phyloP scores from a whole-genome alignment of 164 flowering plant genomes.

The Vitis rupestris region DNA sequence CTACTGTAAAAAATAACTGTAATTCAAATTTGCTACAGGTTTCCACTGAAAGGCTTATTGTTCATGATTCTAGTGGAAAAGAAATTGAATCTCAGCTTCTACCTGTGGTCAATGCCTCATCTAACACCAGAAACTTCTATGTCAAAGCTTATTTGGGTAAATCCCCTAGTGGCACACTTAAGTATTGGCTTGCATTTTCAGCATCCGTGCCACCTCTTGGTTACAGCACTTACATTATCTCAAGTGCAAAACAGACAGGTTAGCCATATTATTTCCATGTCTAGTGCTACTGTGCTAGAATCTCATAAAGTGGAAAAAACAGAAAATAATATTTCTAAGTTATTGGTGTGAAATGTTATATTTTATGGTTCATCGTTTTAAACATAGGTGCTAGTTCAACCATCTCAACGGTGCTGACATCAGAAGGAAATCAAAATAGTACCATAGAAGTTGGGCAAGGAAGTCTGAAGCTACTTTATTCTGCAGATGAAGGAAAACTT shows the following conservation, averaged over 20 bases:
- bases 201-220: conserved; percentile 91
- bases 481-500: conserved; percentile 61
- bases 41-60: conserved; percentile 46
- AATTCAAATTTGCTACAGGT: conserved; percentile 51
- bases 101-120: conserved; percentile 48
- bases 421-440: conserved; percentile 27
- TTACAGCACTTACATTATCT: conserved; percentile 70
- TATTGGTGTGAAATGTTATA: background rate
- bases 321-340: conserved; percentile 3
- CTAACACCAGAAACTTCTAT: conserved; percentile 45
- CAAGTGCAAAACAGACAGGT: conserved; percentile 56
- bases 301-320: background rate
- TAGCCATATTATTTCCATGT: conserved; percentile 1
- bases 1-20: background rate
- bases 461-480: conserved; percentile 61
- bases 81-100: conserved; percentile 71
- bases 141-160: conserved; percentile 68
- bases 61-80: conserved; percentile 68
- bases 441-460: conserved; percentile 82
- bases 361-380: background rate
- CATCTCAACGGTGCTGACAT: conserved; percentile 34
- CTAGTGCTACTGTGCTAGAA: background rate
- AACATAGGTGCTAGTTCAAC: conserved; percentile 46
- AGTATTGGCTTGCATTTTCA: conserved; percentile 77
- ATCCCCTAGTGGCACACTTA: conserved; percentile 40